Percentiles rank a stretch among this genome's conserved stretches.
Conservation (phyloP, 768 basidiomycete species). For the Psilocybe tampanensis region DNA sequence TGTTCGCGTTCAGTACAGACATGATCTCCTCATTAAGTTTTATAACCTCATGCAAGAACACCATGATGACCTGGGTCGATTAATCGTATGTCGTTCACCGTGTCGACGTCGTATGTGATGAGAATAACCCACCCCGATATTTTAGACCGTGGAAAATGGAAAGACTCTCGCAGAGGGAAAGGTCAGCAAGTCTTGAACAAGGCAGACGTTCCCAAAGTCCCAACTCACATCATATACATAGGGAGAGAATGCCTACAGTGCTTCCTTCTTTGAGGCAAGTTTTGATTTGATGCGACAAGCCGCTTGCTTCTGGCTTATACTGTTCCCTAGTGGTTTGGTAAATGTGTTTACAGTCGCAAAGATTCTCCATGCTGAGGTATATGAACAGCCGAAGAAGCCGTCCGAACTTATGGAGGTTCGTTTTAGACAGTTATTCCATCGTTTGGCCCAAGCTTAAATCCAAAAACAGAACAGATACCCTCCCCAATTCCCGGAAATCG, state of each 20-base stretch:
- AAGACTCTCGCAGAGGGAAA: slow-evolving; percentile 86
- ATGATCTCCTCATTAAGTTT: slow-evolving; percentile 82
- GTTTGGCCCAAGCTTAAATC: not conserved
- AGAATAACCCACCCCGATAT: slow-evolving; percentile 4
- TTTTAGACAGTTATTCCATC: not conserved
- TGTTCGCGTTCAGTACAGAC: slow-evolving; percentile 57
- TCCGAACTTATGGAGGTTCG: slow-evolving; percentile 87
- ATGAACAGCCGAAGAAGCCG: slow-evolving; percentile 81
- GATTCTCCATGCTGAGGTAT: slow-evolving; percentile 5
- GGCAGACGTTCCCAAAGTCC: not conserved
- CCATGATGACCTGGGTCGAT: slow-evolving; percentile 81
- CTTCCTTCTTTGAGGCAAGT: slow-evolving; percentile 79
- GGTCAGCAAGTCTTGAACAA: slow-evolving; percentile 51
- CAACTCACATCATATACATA: slow-evolving; percentile 27
- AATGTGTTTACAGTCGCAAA: slow-evolving; percentile 12
- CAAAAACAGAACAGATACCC: slow-evolving; percentile 76
- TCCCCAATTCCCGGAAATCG: slow-evolving; percentile 68
- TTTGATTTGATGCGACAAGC: not conserved
- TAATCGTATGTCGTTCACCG: slow-evolving; percentile 63
- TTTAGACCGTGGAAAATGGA: slow-evolving; percentile 92
- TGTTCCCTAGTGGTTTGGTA: slow-evolving; percentile 76
- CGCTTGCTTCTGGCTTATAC: not conserved
- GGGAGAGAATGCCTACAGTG: slow-evolving; percentile 85
- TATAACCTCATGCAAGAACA: slow-evolving; percentile 80
- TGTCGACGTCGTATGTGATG: slow-evolving; percentile 26